phyloP scores from a whole-genome alignment of 371 early-diverging fungal genomes.

The Mucor velutinosus region DNA sequence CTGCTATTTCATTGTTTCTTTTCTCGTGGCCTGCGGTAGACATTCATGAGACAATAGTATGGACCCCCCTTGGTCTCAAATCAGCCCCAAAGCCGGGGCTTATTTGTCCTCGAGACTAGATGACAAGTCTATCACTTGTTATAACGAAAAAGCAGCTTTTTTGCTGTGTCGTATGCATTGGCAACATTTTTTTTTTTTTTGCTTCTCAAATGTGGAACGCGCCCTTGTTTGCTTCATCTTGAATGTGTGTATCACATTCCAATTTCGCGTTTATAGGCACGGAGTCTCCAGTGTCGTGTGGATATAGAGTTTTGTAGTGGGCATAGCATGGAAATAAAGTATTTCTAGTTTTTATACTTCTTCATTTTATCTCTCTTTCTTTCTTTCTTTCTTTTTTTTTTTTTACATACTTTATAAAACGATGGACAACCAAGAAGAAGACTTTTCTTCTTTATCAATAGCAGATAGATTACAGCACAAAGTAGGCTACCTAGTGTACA shows the following conservation, averaged over 20 bases:
- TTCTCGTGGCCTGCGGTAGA: not conserved
- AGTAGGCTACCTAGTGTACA: constrained; percentile 45
- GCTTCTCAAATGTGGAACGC: not conserved
- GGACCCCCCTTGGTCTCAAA: not conserved
- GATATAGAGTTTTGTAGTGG: not conserved
- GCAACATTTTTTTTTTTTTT: not conserved
- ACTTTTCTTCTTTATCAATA: constrained; percentile 69
- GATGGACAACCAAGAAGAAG: constrained; percentile 54
- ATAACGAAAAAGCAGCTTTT: not conserved
- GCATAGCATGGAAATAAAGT: not conserved
- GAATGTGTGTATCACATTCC: not conserved
- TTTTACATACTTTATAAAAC: not conserved
- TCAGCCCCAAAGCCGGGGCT: not conserved
- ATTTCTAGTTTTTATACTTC: no score
- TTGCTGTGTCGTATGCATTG: not conserved
- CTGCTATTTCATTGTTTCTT: not conserved
- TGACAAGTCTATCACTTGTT: not conserved
- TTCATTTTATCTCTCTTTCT: not conserved
- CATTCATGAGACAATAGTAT: not conserved
- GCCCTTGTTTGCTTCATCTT: not conserved
- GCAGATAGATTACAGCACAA: constrained; percentile 73
- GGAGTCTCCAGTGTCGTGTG: not conserved
- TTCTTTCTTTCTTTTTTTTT: constrained; percentile 4
- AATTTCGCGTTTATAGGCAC: not conserved
- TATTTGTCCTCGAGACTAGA: not conserved